Base-by-base conservation (phyloP, 2,329 filamentous ascomycete genomes). In the Penicillium olsonii region DNA sequence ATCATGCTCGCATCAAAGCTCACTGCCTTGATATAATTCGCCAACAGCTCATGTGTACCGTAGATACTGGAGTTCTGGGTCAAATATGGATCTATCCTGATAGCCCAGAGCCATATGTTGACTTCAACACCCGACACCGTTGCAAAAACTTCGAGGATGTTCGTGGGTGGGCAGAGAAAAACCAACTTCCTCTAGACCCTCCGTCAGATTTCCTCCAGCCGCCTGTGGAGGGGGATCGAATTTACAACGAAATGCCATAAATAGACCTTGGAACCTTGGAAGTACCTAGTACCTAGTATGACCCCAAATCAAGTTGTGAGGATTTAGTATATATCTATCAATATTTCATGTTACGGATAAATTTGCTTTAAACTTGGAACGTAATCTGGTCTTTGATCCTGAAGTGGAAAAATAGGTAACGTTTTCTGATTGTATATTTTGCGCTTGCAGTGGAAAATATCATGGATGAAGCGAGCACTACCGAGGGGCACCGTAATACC, bases 1-100 rank as follows among this genome's bases (percentile, higher is more conserved):
- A 50, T 52, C 22, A 50, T 26, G 11, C 6, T 5, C 2, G 6
- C 4, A 19, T 15, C 9, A 15, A 41, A 79, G 76, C 78, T 5
- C 83, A 86, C 52, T 86, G 84, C 50, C 69, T 85, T 26, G 84
- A 86, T 54, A 81, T 79, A 3, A 51, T 86, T 37, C 78, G 83
- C 1, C 83, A 86, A 61, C 79, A 83, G 14, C 72, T 86, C 12
- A 85, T 85, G 80, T 86, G 83, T 65, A 81, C 78, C 22, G 72
- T 79, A 17, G 84, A 86, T 55, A 78, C 81, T 2, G 82, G 77
- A 1, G 75, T 86, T 0, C 71, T 85, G 0, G 82, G 82, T 11
- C 82, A 86, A 57, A 75, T 85, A 5, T 86, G 83, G 83, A 77
- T 76, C 27, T 60, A 66, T 15, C 61, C 62, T 0, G 70, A 81